These are phyloP conservation scores for Solanum bukasovii DNA, from an alignment of 257 asterid genomes.

Conservation along the genomic window DNA sequence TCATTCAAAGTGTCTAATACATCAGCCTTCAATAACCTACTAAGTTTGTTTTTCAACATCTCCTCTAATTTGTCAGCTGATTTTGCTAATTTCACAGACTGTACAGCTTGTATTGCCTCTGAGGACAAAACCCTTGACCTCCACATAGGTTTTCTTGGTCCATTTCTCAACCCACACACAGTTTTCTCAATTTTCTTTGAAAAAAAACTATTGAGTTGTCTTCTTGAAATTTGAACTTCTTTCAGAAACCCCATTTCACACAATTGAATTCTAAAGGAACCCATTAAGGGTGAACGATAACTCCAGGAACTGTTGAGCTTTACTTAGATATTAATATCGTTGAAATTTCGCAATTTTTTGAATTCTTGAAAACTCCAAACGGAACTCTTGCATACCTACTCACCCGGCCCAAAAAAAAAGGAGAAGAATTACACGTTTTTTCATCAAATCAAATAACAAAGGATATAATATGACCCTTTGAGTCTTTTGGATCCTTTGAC, in stretches of 20 bases:
- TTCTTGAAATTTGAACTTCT: slow-evolving; percentile 1
- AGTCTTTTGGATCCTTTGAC: no score
- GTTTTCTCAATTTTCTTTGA: slow-evolving; percentile 3
- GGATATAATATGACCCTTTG: no score
- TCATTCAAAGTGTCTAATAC: slow-evolving; percentile 49
- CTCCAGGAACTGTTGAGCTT: neutral
- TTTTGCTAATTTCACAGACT: slow-evolving; percentile 51
- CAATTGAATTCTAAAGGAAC: slow-evolving; percentile 15
- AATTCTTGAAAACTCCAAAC: neutral
- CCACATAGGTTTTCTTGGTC: slow-evolving; percentile 63
- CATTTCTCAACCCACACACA: slow-evolving; percentile 49
- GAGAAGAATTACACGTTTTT: no score
- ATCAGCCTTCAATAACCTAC: slow-evolving; percentile 66
- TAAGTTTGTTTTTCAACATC: slow-evolving; percentile 30
- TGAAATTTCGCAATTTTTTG: neutral
- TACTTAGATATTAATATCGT: neutral
- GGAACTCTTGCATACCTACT: neutral
- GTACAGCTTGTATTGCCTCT: slow-evolving; percentile 72
- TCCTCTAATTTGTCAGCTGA: slow-evolving; percentile 34
- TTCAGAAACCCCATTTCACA: slow-evolving; percentile 7
- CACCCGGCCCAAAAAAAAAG: no score
- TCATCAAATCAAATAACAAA: no score
- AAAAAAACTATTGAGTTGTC: neutral
- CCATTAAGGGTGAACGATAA: slow-evolving; percentile 1
- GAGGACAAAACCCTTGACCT: slow-evolving; percentile 55